phyloP scores from a whole-genome alignment of 2,329 filamentous ascomycete genomes.

The Shiraia sp. region DNA sequence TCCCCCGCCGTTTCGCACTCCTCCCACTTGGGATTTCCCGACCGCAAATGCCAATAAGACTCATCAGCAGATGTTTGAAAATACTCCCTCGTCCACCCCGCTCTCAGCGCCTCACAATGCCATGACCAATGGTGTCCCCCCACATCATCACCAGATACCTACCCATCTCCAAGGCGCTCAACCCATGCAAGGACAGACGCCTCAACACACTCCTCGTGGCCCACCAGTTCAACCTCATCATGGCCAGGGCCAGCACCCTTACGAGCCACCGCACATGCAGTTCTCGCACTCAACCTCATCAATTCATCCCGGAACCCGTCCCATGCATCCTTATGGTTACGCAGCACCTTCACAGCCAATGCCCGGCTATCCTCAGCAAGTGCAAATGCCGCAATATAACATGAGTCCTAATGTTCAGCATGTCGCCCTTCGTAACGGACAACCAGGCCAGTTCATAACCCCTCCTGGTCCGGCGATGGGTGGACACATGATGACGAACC shows the following conservation, averaged over 20 bases:
- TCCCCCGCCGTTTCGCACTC: conserved; percentile 80
- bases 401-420: conserved; percentile 71
- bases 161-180: conserved; percentile 77
- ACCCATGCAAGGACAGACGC: conserved; percentile 69
- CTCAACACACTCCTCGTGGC: conserved; percentile 77
- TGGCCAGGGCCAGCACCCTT: conserved; percentile 68
- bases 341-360: conserved; percentile 62
- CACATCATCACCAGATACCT: conserved; percentile 83
- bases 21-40: conserved; percentile 79
- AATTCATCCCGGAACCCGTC: conserved; percentile 77
- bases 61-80: conserved; percentile 80
- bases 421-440: conserved; percentile 72
- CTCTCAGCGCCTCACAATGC: conserved; percentile 67
- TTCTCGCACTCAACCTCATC: conserved; percentile 83
- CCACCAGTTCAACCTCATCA: conserved; percentile 77
- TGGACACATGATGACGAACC: conserved; percentile 78
- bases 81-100: conserved; percentile 58
- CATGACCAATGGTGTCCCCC: conserved; percentile 66
- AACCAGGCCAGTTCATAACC: conserved; percentile 73
- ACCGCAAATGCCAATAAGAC: conserved; percentile 74
- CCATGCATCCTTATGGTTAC: conserved; percentile 73
- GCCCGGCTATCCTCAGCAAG: conserved; percentile 52
- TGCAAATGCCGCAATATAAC: conserved; percentile 70
- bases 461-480: conserved; percentile 73
- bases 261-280: conserved; percentile 84